Evolutionary conservation across 78 protist genomes (phyloP), one percentile per base, ranked within the genome.

Genomic region (Dictyostelium intermedium): DNA sequence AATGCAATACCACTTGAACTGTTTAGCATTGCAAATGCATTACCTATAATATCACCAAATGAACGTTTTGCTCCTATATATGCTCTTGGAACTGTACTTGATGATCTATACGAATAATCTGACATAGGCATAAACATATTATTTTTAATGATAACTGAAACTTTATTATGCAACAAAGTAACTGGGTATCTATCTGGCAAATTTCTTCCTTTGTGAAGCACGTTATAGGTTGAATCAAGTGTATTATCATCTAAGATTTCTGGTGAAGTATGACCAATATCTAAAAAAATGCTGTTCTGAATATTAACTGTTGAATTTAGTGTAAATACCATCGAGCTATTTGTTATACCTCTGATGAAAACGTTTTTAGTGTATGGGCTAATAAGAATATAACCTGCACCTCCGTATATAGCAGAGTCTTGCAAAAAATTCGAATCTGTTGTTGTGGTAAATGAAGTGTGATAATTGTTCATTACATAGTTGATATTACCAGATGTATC

Each of bases 11-110:
- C 56, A 78, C 60, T 43, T 20, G 37, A 14, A 25, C n/a, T 16
- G 1, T 23, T 45, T 35, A 5, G 18, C 10, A 32, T 11, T 23
- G 27, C n/a, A n/a, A 78, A 37, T 25, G 43, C 60, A 78, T 27
- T 43, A 25, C 66, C 66, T 18, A 3, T 25, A 9, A 78, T 25
- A 5, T 1, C n/a, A 78, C 83, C 83, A 78, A 78, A 43, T 78
- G 83, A 78, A 25, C 83, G n/a, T 78, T 25, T 78, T 13, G 82
- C 82, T 6, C 53, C 82, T 20, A 74, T 74, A 11, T 20, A 20
- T 8, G 82, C 4, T 74, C 82, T 74, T 70, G 77, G 77, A 2
- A 5, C 11, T n/a, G 0, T 1, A 63, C 73, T 63, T 8, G 1
- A 0, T 61, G 6, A 0, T 8, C 16, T 5, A 13, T 9, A 2